A percentile compares a stretch with the other conserved stretches of the same genome.
Conservation (phyloP, 1,284 basidiomycete genomes). For the Papiliotrema terrestris region DNA sequence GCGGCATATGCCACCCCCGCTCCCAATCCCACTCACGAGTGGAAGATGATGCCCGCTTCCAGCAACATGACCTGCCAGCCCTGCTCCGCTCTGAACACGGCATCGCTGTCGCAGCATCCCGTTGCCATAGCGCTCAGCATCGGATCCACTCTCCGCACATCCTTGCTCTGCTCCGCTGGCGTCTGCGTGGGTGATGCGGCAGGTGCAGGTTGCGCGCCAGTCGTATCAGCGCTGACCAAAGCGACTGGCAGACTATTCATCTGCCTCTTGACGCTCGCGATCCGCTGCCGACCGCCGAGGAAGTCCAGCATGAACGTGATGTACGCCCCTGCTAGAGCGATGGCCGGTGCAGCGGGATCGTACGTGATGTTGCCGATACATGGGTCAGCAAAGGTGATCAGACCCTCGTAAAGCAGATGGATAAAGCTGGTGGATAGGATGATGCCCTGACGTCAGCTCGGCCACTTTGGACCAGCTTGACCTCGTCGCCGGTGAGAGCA, state of each 20-base stretch:
- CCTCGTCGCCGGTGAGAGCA: no score
- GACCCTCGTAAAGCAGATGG: slow-evolving; percentile 50
- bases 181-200: slow-evolving; percentile 5
- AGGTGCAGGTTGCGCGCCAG: no score
- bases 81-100: slow-evolving; percentile 21
- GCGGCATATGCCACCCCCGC: no score
- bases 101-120: slow-evolving; percentile 9
- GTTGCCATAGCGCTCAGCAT: background rate
- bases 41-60: slow-evolving; percentile 51
- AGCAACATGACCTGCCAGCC: slow-evolving; percentile 43
- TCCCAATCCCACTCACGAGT: slow-evolving; percentile 24
- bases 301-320: slow-evolving; percentile 45
- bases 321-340: slow-evolving; percentile 39
- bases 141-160: background rate
- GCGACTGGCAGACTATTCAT: background rate
- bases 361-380: slow-evolving; percentile 50
- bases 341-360: slow-evolving; percentile 49
- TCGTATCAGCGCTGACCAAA: background rate
- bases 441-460: slow-evolving; percentile 31
- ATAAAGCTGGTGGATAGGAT: slow-evolving; percentile 51
- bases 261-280: background rate
- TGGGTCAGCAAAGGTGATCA: slow-evolving; percentile 44
- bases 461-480: background rate
- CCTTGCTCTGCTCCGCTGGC: background rate
- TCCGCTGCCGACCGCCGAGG: slow-evolving; percentile 27